Percentiles rank a stretch among this genome's conserved stretches.
Conservation (phyloP, 495 filamentous ascomycete species). For the Parachaetomium inaequale region DNA sequence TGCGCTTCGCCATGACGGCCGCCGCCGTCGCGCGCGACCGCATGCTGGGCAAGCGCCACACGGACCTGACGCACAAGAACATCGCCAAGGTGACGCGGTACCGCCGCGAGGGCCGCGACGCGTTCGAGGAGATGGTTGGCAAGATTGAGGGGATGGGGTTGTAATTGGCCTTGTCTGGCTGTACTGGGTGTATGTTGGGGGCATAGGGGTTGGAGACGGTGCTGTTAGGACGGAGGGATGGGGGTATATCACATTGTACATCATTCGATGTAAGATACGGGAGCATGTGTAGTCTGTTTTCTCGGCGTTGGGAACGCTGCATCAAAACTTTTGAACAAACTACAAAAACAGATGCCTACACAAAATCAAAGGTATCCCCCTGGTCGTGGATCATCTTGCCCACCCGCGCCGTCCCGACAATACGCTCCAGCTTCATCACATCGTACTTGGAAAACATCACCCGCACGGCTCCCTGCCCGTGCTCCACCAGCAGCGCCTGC, state of each 20-base stretch:
- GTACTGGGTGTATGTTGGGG: too few species aligned
- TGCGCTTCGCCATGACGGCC: slow-evolving; percentile 91
- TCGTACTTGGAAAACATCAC: slow-evolving; percentile 86
- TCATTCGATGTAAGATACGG: background rate
- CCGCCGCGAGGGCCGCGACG: slow-evolving; percentile 61
- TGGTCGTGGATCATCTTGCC: slow-evolving; percentile 70
- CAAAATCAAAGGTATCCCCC: slow-evolving; percentile 89
- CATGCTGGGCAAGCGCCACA: slow-evolving; percentile 49
- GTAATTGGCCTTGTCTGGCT: too few species aligned
- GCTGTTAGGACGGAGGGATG: background rate
- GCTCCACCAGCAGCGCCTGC: slow-evolving; percentile 48
- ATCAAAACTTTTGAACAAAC: background rate
- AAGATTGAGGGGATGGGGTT: slow-evolving; percentile 47
- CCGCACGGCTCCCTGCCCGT: slow-evolving; percentile 55
- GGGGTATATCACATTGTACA: background rate
- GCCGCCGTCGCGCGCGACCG: slow-evolving; percentile 65
- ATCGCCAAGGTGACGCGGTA: slow-evolving; percentile 80
- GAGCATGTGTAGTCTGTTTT: background rate
- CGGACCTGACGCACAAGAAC: slow-evolving; percentile 70
- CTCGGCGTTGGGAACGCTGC: background rate
- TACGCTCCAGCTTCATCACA: slow-evolving; percentile 77
- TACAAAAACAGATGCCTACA: slow-evolving; percentile 16
- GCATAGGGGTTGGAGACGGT: background rate
- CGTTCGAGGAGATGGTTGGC: slow-evolving; percentile 67
- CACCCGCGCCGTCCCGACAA: slow-evolving; percentile 76